Evolutionary conservation across 2,329 filamentous ascomycete genomes (phyloP).

Genomic region (Ophiostoma australiae): DNA sequence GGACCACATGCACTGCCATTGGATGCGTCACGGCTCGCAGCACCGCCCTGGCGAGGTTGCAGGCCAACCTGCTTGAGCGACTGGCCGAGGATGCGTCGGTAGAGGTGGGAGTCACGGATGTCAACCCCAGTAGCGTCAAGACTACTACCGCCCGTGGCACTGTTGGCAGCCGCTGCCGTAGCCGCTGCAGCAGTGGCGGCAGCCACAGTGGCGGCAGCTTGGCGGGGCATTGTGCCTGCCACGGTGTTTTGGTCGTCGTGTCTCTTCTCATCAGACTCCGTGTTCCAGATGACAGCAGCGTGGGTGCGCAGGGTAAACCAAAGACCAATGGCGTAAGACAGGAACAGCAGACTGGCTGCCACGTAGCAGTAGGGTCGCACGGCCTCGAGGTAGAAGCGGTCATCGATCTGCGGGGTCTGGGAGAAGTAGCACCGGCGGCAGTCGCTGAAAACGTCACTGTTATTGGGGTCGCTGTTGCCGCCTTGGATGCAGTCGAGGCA

Average conservation of each 20-base stretch:
- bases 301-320: constrained; percentile 96
- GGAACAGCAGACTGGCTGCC: constrained; percentile 76
- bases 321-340: constrained; percentile 88
- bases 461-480: constrained; percentile 1
- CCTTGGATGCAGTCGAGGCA: constrained; percentile 60
- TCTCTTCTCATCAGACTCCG: constrained; percentile 72
- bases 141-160: constrained; percentile 29
- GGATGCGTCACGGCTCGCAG: constrained; percentile 35
- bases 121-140: constrained; percentile 54
- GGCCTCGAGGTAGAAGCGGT: constrained; percentile 83
- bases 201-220: neutral
- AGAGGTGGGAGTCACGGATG: constrained; percentile 81
- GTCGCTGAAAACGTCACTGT: constrained; percentile 48
- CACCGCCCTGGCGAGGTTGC: constrained; percentile 40
- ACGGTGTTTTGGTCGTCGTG: constrained; percentile 45
- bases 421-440: constrained; percentile 93
- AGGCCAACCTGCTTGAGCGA: constrained; percentile 80
- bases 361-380: constrained; percentile 93
- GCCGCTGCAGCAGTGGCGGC: neutral
- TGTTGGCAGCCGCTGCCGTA: neutral
- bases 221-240: neutral
- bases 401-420: constrained; percentile 75
- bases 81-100: constrained; percentile 89
- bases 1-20: neutral
- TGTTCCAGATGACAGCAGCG: constrained; percentile 94